Evolutionary conservation across 1,284 basidiomycete species (phyloP).

Genomic region (Microbotryum lychnidis-dioicae): DNA sequence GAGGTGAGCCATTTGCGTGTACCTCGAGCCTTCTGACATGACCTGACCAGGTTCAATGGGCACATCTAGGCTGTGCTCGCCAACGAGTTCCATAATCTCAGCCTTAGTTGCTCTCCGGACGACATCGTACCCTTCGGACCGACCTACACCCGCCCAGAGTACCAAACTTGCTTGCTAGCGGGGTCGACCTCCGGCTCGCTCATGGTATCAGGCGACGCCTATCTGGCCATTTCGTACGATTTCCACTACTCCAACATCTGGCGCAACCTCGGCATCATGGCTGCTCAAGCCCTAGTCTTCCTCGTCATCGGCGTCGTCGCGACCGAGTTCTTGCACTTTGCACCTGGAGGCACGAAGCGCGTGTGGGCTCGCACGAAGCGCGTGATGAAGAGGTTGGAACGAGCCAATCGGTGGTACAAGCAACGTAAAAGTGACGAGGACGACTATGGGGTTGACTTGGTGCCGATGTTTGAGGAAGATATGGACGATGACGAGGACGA

Average conservation of each 20-base stretch:
- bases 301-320: slow-evolving; percentile 33
- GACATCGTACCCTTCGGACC: slow-evolving; percentile 54
- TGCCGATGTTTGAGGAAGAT: slow-evolving; percentile 1
- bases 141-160: slow-evolving; percentile 24
- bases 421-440: slow-evolving; percentile 22
- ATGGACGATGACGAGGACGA: not conserved
- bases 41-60: not conserved
- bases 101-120: slow-evolving; percentile 59
- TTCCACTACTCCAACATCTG: slow-evolving; percentile 42
- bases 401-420: slow-evolving; percentile 18
- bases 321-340: slow-evolving; percentile 30
- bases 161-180: slow-evolving; percentile 40
- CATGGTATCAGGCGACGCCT: slow-evolving; percentile 39
- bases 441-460: slow-evolving; percentile 2
- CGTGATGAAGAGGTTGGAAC: slow-evolving; percentile 17
- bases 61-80: slow-evolving; percentile 22
- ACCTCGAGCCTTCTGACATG: not conserved
- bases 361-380: slow-evolving; percentile 35
- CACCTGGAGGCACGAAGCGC: slow-evolving; percentile 15
- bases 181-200: slow-evolving; percentile 41
- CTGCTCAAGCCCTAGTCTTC: slow-evolving; percentile 39
- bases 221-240: slow-evolving; percentile 39
- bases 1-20: slow-evolving; percentile 22
- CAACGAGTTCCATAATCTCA: slow-evolving; percentile 33
- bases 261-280: slow-evolving; percentile 46